phyloP scores from a whole-genome alignment of 2,329 filamentous ascomycete genomes.

The Paecilomyces variotii region DNA sequence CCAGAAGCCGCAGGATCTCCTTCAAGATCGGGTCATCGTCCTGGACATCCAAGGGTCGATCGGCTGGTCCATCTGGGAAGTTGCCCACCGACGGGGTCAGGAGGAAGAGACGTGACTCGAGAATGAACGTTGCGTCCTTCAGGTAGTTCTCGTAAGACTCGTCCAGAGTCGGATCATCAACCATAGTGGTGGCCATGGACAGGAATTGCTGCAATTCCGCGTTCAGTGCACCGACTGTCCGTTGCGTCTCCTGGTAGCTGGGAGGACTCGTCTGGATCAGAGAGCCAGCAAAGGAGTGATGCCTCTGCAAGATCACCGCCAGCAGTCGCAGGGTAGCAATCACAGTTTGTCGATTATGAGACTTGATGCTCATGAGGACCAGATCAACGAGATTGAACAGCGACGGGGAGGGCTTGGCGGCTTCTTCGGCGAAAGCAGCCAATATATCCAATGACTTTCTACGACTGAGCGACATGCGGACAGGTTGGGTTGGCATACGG shows the following conservation, averaged over 20 bases:
- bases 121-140: conserved; percentile 46
- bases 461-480: conserved; percentile 53
- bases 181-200: conserved; percentile 27
- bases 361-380: conserved; percentile 74
- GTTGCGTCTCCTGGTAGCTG: conserved; percentile 18
- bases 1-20: conserved; percentile 52
- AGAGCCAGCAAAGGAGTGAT: conserved; percentile 72
- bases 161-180: conserved; percentile 30
- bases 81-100: conserved; percentile 20
- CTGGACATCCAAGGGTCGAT: conserved; percentile 57
- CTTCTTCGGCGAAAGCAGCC: conserved; percentile 66
- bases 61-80: conserved; percentile 42
- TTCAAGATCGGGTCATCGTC: conserved; percentile 53
- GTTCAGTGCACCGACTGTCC: conserved; percentile 33
- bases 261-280: conserved; percentile 52
- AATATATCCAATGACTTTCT: conserved; percentile 85
- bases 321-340: conserved; percentile 81
- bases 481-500: conserved; percentile 50
- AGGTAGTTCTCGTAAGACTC: conserved; percentile 38
- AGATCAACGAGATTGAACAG: conserved; percentile 92
- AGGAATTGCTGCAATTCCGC: conserved; percentile 32
- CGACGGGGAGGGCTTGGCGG: conserved; percentile 69
- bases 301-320: conserved; percentile 75
- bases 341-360: conserved; percentile 79
- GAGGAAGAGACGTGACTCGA: conserved; percentile 29